Conservation (phyloP, 768 basidiomycete genomes). For the Cystofilobasidium capitatum region DNA sequence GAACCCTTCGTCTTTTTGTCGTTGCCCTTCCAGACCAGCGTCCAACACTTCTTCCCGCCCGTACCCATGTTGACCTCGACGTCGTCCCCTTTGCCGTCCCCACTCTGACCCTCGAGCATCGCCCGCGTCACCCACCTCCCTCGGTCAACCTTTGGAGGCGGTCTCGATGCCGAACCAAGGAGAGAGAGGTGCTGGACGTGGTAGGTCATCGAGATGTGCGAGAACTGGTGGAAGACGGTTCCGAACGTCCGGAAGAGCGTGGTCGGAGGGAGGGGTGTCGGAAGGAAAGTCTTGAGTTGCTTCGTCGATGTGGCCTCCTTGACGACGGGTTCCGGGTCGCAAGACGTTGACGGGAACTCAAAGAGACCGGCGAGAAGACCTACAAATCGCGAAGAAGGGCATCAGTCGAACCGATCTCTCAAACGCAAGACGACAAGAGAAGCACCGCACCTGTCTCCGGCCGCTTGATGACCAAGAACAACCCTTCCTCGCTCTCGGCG, state of each 20-base stretch:
- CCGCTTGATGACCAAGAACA: slow-evolving; percentile 21
- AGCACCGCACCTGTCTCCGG: slow-evolving; percentile 24
- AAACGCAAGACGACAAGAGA: neutral
- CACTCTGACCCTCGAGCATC: neutral
- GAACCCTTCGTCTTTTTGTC: neutral
- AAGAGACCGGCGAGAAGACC: slow-evolving; percentile 23
- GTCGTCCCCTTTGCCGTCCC: slow-evolving; percentile 5
- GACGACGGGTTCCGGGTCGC: neutral
- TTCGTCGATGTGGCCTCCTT: neutral
- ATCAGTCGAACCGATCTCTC: neutral
- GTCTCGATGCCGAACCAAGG: neutral
- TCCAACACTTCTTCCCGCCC: slow-evolving; percentile 22
- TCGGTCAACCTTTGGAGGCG: slow-evolving; percentile 2
- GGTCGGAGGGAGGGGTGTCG: neutral
- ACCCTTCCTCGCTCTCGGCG: neutral
- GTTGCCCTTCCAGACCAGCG: neutral
- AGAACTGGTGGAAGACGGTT: slow-evolving; percentile 15
- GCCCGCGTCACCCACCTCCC: slow-evolving; percentile 9
- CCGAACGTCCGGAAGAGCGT: neutral
- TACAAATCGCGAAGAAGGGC: neutral
- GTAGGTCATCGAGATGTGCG: slow-evolving; percentile 18
- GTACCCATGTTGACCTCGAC: slow-evolving; percentile 3
- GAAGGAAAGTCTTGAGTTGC: neutral
- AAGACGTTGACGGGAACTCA: slow-evolving; percentile 20
- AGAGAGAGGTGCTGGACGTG: slow-evolving; percentile 14